Evolutionary conservation across 305 asterid species (phyloP), one percentile per base, ranked within the genome.

Genomic region (Withania somnifera): DNA sequence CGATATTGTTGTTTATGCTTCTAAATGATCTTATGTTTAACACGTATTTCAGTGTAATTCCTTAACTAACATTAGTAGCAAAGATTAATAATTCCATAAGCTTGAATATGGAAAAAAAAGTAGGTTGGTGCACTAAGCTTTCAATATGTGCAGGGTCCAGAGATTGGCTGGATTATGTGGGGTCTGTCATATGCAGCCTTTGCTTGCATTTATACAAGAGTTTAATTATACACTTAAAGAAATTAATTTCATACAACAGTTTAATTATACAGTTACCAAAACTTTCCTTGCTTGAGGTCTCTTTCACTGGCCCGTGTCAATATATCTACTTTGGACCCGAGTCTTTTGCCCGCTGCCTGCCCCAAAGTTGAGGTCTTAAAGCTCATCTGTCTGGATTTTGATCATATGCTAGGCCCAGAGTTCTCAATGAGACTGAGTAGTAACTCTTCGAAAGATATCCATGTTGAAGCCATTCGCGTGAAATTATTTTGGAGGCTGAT

Each of bases 251-350:
- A 52, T 52, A 52, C 3, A 52, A 5, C 14, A n/a, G n/a, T n/a
- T n/a, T n/a, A n/a, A n/a, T n/a, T 87, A 52, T 92, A 93, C 51
- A 86, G 89, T 88, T 94, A 94, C 71, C 97, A 90, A 87, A 94
- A 86, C 78, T 91, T 92, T 52, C 93, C 95, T 11, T 87, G 93
- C 88, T 79, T 94, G 86, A 81, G 79, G 81, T 89, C 85, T 79
- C 93, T 94, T 32, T 90, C 93, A 51, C 87, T 94, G 87, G 90
- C 92, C 84, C 86, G 86, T 51, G 94, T 94, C 79, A 89, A 91
- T 71, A 89, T 92, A 81, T 92, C 96, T 15, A 92, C 97, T 40
- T 83, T 90, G 84, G 96, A 91, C 84, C 88, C 91, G 82, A 87
- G 90, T 83, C 89, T 87, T 84, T 85, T 90, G 77, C 95, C 92